These are phyloP conservation scores for Echria macrotheca DNA, from an alignment of 495 filamentous ascomycete species.

Conservation along the genomic window DNA sequence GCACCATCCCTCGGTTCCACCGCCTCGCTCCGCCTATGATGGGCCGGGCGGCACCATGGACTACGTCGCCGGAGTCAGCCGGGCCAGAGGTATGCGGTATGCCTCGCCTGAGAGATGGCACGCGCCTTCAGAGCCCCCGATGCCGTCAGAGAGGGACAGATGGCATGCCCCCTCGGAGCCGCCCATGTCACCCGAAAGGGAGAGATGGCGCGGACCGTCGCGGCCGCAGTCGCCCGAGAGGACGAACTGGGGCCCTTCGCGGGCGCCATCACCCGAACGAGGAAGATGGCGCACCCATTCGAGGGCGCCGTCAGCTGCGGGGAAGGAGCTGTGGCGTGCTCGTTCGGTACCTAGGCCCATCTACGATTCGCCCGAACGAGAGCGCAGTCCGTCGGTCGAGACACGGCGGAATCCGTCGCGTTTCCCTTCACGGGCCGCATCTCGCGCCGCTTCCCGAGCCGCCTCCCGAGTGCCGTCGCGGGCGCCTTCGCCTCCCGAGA, in stretches of 20 bases:
- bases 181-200: background rate
- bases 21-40: constrained; percentile 31
- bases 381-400: constrained; percentile 8
- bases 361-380: constrained; percentile 14
- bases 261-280: constrained; percentile 4
- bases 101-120: constrained; percentile 20
- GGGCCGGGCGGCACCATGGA: constrained; percentile 28
- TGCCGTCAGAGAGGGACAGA: too few species aligned
- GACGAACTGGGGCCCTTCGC: constrained; percentile 3
- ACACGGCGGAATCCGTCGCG: constrained; percentile 10
- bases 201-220: background rate
- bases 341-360: constrained; percentile 3
- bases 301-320: background rate
- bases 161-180: constrained; percentile 4
- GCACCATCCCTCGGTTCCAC: constrained; percentile 20
- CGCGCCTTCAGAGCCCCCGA: constrained; percentile 4
- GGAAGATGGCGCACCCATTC: constrained; percentile 6
- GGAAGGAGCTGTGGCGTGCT: constrained; percentile 5
- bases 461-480: constrained; percentile 1
- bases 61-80: constrained; percentile 32
- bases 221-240: constrained; percentile 1
- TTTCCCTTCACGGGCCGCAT: constrained; percentile 5
- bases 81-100: constrained; percentile 29
- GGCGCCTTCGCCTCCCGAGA: constrained; percentile 8
- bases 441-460: constrained; percentile 5